phyloP scores from a whole-genome alignment of 129 eudicot species.

The Cynara cardunculus region DNA sequence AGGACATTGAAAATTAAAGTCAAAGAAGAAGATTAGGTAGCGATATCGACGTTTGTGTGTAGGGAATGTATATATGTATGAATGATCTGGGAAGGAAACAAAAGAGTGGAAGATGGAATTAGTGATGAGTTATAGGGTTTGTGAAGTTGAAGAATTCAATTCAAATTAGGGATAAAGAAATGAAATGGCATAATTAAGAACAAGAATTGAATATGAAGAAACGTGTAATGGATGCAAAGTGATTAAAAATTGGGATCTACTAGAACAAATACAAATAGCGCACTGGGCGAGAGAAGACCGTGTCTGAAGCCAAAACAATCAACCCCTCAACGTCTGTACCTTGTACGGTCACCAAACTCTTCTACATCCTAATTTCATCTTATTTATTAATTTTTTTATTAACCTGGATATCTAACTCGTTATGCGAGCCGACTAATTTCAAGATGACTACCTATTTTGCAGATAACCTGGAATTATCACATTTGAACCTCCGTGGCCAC shows the following conservation, averaged over 20 bases:
- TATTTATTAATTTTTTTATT: too few species aligned
- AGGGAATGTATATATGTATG: not conserved
- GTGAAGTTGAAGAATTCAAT: not conserved
- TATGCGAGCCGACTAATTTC: too few species aligned
- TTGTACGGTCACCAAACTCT: too few species aligned
- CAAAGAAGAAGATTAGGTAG: conserved; percentile 13
- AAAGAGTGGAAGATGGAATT: conserved; percentile 3
- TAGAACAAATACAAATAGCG: not conserved
- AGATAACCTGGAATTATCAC: too few species aligned
- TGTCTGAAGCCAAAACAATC: not conserved
- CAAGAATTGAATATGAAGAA: conserved; percentile 13
- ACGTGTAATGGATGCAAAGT: conserved; percentile 20
- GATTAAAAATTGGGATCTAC: conserved; percentile 2
- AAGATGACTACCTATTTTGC: too few species aligned
- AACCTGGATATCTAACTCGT: too few species aligned
- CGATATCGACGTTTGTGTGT: conserved; percentile 20
- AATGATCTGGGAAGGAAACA: not conserved
- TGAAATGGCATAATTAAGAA: conserved; percentile 10
- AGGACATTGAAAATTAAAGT: conserved; percentile 1
- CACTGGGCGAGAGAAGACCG: conserved; percentile 13
- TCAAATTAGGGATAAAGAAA: conserved; percentile 10
- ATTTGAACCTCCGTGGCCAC: too few species aligned
- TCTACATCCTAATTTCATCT: too few species aligned
- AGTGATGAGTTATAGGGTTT: conserved; percentile 30
- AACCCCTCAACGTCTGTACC: too few species aligned